Base-by-base conservation (phyloP, 2,329 filamentous ascomycete genomes). In the Penicillium digitatum region DNA sequence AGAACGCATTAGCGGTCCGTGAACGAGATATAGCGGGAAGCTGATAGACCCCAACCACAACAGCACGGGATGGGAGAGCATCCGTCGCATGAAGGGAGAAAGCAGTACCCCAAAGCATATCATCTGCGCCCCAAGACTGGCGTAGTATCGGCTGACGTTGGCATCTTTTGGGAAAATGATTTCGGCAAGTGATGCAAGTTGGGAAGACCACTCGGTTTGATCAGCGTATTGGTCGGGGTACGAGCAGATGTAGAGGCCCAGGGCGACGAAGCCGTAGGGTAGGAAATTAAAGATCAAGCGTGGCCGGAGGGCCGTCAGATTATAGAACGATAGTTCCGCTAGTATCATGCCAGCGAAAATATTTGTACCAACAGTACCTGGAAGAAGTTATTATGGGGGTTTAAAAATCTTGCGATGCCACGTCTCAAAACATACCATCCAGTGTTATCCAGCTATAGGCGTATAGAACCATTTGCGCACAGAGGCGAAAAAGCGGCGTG, bases 1-100 rank as follows among this genome's bases (percentile, higher is more conserved):
- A 24, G 79, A 81, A 54, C 84, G 80, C 61, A 86, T 78, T 29
- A 87, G 74, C 0, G 81, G 79, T 39, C 84, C 84, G 69, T 87
- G 84, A 20, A 87, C 71, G 7, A 87, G 77, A 63, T 87, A 87
- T 14, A 87, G 81, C 1, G 84, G 82, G 63, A 86, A 86, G 42
- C 81, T 84, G 71, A 86, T 80, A 63, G 81, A 82, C 42, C 84
- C 84, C 12, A 87, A 78, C 79, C 83, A 87, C 42, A 84, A 76
- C 40, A 87, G 78, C 52, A 78, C 76, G 31, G 77, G 78, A 55
- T 78, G 79, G 4, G 81, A 81, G 3, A 87, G 76, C 0, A 81
- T 60, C 48, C 76, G 76, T 57, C 83, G 82, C 29, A 81, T 70
- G 27, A 71, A 67, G 1, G 77, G 75, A 0, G 79, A 82, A 61